These are phyloP conservation scores for Nicotiana paniculata DNA, from an alignment of 257 asterid genomes.

Conservation along the genomic window DNA sequence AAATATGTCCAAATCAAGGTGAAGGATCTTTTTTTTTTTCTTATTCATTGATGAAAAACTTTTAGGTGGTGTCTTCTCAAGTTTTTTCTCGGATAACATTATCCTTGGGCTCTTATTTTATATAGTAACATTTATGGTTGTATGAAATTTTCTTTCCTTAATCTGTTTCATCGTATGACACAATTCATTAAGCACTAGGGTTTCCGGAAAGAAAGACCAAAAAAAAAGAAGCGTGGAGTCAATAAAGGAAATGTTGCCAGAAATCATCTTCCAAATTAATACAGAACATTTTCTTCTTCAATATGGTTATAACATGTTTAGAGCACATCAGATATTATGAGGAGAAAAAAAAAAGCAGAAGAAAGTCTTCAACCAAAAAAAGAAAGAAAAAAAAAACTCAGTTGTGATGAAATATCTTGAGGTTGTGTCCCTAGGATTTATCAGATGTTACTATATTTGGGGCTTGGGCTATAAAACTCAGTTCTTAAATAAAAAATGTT, in stretches of 20 bases:
- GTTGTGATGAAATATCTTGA: too few species aligned
- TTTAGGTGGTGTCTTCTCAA: neutral
- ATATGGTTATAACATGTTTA: neutral
- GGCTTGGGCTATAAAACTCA: neutral
- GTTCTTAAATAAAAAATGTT: neutral
- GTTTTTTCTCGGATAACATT: neutral
- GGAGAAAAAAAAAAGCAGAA: neutral
- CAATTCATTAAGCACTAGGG: neutral
- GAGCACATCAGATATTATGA: neutral
- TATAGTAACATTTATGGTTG: neutral
- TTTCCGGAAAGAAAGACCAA: neutral
- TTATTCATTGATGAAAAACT: neutral
- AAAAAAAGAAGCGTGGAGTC: neutral
- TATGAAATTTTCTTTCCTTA: neutral
- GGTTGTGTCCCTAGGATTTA: too few species aligned
- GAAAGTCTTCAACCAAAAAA: neutral
- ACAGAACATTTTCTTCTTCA: neutral
- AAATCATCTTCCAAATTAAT: neutral
- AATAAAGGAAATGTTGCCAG: neutral
- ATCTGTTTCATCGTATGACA: neutral
- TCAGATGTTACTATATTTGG: too few species aligned
- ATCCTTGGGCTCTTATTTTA: neutral
- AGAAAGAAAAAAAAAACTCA: too few species aligned
- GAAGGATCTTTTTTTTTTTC: neutral
- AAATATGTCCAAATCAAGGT: neutral